Evolutionary conservation across 306 rosid species (phyloP), one percentile per base, ranked within the genome.

Genomic region (Cucurbita maxima): DNA sequence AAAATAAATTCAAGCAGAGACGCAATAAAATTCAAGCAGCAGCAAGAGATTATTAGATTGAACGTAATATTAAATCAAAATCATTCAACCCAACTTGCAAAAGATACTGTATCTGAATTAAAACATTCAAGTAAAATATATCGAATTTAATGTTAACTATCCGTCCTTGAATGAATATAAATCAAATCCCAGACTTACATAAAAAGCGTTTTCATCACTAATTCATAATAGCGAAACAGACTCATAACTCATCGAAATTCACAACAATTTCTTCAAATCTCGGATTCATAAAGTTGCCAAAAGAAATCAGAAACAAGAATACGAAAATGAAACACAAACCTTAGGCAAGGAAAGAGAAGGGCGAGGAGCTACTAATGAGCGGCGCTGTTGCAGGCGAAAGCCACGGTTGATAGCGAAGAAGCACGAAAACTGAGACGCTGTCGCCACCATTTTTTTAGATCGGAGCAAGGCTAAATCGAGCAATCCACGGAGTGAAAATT

Each of bases 361-460:
- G 52, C 75, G 79, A 43, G 66, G 62, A 56, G 79, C 30, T 22
- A 88, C 75, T 22, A 58, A 58, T 58, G 69, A 30, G 58, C 57
- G 69, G 10, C 68, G 77, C 13, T 77, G 77, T 14, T 75, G 83
- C 41, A 83, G 79, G 62, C 55, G 81, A 34, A 76, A 61, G 58
- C 74, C 77, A 43, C 85, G 85, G 75, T 85, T 80, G 75, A 81
- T 67, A 58, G 93, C 79, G 76, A 87, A 73, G 76, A 86, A 86
- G 79, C 86, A 82, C 3, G 83, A 71, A 14, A 89, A 78, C 72
- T 87, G 96, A 45, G 93, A 84, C 62, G 75, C 74, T 72, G 85
- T 62, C 40, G 83, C 47, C 55, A 85, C 88, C 77, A 75, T 75
- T 34, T 30, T 75, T 34, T 30, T n/a, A 44, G 70, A 38, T 11